Conservation (phyloP, 2,329 filamentous ascomycete species). For the Exophiala dermatitidis region DNA sequence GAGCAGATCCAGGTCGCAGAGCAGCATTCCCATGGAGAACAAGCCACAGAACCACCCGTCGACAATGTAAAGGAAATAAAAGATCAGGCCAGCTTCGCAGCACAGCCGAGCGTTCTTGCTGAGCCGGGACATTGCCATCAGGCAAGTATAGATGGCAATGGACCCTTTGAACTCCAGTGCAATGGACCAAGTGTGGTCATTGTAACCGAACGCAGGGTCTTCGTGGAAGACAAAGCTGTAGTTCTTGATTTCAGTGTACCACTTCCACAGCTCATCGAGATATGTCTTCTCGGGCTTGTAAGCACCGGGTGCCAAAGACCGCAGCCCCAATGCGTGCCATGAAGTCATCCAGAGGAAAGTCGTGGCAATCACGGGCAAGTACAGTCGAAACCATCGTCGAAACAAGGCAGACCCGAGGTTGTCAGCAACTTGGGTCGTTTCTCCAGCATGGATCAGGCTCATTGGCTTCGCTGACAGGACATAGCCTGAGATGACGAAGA, state of each 20-base stretch:
- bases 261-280: conserved; percentile 46
- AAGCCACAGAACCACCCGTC: conserved; percentile 59
- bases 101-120: conserved; percentile 49
- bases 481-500: conserved; percentile 45
- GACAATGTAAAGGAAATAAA: conserved; percentile 61
- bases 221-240: conserved; percentile 61
- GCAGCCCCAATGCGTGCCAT: conserved; percentile 49
- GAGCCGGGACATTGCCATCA: conserved; percentile 52
- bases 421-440: conserved; percentile 40
- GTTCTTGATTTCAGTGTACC: conserved; percentile 56
- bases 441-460: conserved; percentile 38
- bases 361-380: conserved; percentile 37
- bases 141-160: conserved; percentile 53
- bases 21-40: conserved; percentile 55
- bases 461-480: conserved; percentile 40
- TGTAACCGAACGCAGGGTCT: conserved; percentile 51
- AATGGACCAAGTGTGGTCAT: conserved; percentile 58
- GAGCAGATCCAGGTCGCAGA: conserved; percentile 55
- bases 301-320: conserved; percentile 32
- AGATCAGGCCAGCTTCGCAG: conserved; percentile 48
- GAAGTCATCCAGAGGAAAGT: conserved; percentile 44
- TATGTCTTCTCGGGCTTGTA: conserved; percentile 35
- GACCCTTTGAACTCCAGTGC: conserved; percentile 59
- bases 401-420: conserved; percentile 43
- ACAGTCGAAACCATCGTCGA: conserved; percentile 38